Conservation (phyloP, 2,329 filamentous ascomycete genomes). For the Beauveria sp. region DNA sequence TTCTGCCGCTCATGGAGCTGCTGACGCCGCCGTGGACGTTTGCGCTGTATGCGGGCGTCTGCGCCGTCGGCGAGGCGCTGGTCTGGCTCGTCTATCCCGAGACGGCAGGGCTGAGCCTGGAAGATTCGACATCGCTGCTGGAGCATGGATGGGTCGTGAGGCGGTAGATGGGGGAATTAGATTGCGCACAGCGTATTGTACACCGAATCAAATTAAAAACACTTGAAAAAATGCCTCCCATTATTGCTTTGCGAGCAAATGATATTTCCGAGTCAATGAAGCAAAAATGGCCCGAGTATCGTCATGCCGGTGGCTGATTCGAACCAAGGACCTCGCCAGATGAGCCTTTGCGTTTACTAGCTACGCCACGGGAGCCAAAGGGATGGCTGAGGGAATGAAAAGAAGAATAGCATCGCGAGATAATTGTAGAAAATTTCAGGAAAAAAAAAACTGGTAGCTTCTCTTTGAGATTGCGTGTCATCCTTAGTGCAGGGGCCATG, state of each 20-base stretch:
- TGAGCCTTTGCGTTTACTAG: neutral
- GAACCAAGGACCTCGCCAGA: neutral
- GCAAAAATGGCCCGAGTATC: neutral
- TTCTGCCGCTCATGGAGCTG: conserved; percentile 76
- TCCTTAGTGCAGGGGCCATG: conserved; percentile 87
- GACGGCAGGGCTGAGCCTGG: conserved; percentile 71
- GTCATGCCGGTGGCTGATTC: neutral
- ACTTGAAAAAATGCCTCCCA: neutral
- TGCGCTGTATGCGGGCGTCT: conserved; percentile 67
- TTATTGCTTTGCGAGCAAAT: neutral
- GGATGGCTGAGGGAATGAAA: neutral
- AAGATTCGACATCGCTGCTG: conserved; percentile 68
- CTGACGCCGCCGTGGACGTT: conserved; percentile 73
- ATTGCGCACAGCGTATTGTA: neutral
- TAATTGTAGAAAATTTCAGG: neutral
- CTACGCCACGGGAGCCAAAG: neutral
- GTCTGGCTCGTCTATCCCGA: conserved; percentile 78
- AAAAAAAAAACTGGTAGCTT: conserved; percentile 11
- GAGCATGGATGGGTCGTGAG: conserved; percentile 65
- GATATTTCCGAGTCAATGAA: neutral
- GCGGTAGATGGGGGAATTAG: neutral
- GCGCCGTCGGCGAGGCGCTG: conserved; percentile 56
- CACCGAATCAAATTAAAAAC: neutral
- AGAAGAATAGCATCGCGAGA: neutral
- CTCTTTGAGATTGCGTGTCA: conserved; percentile 26